Base-by-base conservation (phyloP, 73 alveolate genomes). In the Paramecium biaurelia region DNA sequence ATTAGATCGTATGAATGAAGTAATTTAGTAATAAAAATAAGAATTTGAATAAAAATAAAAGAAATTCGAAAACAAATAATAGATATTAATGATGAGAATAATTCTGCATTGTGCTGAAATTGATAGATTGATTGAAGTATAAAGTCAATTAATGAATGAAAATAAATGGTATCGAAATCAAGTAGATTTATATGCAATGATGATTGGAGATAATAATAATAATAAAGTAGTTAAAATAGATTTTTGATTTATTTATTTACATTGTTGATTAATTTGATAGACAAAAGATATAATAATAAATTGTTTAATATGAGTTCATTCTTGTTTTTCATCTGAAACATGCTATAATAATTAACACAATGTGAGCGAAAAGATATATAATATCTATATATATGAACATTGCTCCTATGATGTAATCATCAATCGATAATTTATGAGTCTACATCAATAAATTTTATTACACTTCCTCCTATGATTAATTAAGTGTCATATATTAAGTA, bases 341-440 rank as follows among this genome's bases (percentile, higher is more conserved):
- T 8, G 90, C 45, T 6, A 79, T 42, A 4, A 79, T 43, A 0
- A 79, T 43, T 26, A 79, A 38, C 7, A 79, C 49, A 23, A 79
- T 43, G 32, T 79, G 45, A 30, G 90, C 90, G 35, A 93, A 93
- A n/a, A 93, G 57, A 70, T 76, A 74, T 18, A 93, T 82, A 9
- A 93, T 93, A 49, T 93, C 96, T 24, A 90, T 89, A 85, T 93
- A 93, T 14, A 93, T 70, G 47, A 93, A 38, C 68, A 93, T 70
- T 5, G 96, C 95, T 49, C 96, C 96, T 1, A 93, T 74, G 7
- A 93, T 92, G 30, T 93, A 93, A 68, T 93, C 96, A 93, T 93
- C 96, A 49, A 74, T 74, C 23, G 95, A 35, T 57, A 93, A 18
- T 57, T 84, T 38, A 41, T 92, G 87, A 15, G 92, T 86, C 92